Evolutionary conservation across 208 protist species (phyloP).

Genomic region (Acanthamoeba quina): DNA sequence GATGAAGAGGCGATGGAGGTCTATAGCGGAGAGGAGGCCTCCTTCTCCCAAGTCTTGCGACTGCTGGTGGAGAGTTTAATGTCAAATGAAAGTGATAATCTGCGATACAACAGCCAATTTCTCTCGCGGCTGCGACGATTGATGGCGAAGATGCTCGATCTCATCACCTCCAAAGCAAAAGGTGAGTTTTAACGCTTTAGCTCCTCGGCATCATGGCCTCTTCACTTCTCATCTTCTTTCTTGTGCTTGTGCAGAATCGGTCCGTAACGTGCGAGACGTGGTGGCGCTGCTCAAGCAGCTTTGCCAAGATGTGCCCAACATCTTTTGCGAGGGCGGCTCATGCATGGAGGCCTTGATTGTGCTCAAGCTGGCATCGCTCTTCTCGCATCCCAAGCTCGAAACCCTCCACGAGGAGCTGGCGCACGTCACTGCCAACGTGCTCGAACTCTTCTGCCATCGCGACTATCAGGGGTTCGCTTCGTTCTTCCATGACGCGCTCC

Average conservation of each 20-base stretch:
- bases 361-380: conserved; percentile 41
- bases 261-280: conserved; percentile 69
- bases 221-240: neutral
- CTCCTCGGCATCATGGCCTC: neutral
- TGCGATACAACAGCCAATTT: conserved; percentile 5
- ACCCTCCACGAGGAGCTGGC: conserved; percentile 11
- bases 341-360: conserved; percentile 58
- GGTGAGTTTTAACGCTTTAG: neutral
- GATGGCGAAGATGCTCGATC: conserved; percentile 24
- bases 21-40: conserved; percentile 11
- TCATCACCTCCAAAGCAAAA: conserved; percentile 50
- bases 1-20: neutral
- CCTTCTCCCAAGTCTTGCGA: conserved; percentile 23
- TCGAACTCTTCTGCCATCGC: conserved; percentile 46
- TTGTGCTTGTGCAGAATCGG: neutral
- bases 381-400: conserved; percentile 32
- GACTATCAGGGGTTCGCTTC: conserved; percentile 35
- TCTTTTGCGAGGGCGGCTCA: conserved; percentile 15
- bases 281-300: conserved; percentile 11
- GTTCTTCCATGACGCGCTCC: conserved; percentile 47
- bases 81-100: neutral
- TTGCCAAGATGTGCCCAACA: conserved; percentile 61
- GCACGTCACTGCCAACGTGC: conserved; percentile 31
- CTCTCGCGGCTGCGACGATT: conserved; percentile 1
- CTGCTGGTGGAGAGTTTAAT: conserved; percentile 25